A percentile compares a stretch with the other conserved stretches of the same genome.
These are phyloP conservation scores for Suhomyces chickasaworum DNA, from an alignment of 1,139 yeast genomes.

Conservation along the genomic window DNA sequence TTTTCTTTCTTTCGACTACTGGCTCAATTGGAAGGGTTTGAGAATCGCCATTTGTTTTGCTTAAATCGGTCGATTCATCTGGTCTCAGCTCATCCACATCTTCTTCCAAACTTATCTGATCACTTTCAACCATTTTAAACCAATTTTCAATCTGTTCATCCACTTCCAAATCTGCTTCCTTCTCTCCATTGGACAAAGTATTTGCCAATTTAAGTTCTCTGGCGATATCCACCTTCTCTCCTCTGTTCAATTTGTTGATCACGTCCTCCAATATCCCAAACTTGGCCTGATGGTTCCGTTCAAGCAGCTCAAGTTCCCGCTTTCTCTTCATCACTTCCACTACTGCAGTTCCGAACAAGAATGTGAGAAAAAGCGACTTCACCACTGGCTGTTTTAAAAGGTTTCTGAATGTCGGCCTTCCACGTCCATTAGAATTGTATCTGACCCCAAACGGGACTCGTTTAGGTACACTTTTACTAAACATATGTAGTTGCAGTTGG, in stretches of 20 bases:
- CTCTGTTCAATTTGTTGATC: constrained; percentile 29
- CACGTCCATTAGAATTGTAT: background rate
- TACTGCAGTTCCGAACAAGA: constrained; percentile 44
- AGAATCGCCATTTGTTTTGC: background rate
- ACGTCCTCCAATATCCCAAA: constrained; percentile 37
- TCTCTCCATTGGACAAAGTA: constrained; percentile 34
- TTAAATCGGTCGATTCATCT: background rate
- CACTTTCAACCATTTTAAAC: constrained; percentile 35
- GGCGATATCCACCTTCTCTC: constrained; percentile 39
- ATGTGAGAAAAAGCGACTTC: constrained; percentile 41
- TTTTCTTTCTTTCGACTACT: constrained; percentile 3
- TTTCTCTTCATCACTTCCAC: constrained; percentile 41
- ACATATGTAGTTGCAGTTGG: background rate
- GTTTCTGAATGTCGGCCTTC: constrained; percentile 16
- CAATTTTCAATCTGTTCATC: constrained; percentile 44
- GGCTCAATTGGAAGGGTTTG: background rate
- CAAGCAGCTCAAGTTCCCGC: constrained; percentile 35
- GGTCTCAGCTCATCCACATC: background rate
- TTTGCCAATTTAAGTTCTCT: constrained; percentile 43
- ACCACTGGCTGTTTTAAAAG: constrained; percentile 35
- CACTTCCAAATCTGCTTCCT: constrained; percentile 40
- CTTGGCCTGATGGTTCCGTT: constrained; percentile 33
- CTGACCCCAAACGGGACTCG: background rate
- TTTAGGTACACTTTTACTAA: background rate
- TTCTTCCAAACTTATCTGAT: background rate